phyloP scores from a whole-genome alignment of 371 early-diverging fungal species.

The Mucor saturninus region DNA sequence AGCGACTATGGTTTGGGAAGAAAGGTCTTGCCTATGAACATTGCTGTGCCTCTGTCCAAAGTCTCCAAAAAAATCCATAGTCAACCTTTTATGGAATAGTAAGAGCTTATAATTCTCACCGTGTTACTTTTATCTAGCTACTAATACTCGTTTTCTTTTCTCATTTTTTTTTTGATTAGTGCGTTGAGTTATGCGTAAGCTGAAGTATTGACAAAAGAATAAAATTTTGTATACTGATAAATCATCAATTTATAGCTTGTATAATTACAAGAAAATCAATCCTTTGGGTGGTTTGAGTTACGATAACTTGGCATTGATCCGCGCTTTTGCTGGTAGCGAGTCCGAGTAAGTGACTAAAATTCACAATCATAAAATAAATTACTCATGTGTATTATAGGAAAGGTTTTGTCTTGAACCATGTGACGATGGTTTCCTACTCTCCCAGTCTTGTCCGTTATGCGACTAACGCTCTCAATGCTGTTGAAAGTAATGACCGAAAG shows the following conservation, averaged over 20 bases:
- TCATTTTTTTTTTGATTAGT: slow-evolving; percentile 19
- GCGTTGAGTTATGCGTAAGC: slow-evolving; percentile 48
- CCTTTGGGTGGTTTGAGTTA: slow-evolving; percentile 56
- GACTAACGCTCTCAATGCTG: slow-evolving; percentile 63
- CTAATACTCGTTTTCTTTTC: slow-evolving; percentile 27
- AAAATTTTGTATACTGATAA: background rate
- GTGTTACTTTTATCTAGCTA: background rate
- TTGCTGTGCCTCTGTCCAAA: slow-evolving; percentile 79
- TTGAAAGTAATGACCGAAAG: slow-evolving; percentile 54
- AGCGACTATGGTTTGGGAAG: slow-evolving; percentile 84
- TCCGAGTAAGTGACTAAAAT: slow-evolving; percentile 66
- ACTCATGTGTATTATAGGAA: slow-evolving; percentile 63
- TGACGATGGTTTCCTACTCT: slow-evolving; percentile 84
- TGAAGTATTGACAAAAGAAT: background rate
- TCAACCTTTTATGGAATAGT: slow-evolving; percentile 89
- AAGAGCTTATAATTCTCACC: slow-evolving; percentile 18
- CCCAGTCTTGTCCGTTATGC: slow-evolving; percentile 69
- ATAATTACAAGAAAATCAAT: slow-evolving; percentile 81
- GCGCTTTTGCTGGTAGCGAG: slow-evolving; percentile 74
- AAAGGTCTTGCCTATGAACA: slow-evolving; percentile 71
- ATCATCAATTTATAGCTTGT: slow-evolving; percentile 54
- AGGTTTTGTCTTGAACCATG: slow-evolving; percentile 83
- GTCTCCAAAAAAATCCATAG: slow-evolving; percentile 76
- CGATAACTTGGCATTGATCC: slow-evolving; percentile 78
- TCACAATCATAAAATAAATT: slow-evolving; percentile 52